Evolutionary conservation across 192 early-diverging fungal genomes (phyloP), one percentile per base, ranked within the genome.

Genomic region (Umbelopsis sp.): DNA sequence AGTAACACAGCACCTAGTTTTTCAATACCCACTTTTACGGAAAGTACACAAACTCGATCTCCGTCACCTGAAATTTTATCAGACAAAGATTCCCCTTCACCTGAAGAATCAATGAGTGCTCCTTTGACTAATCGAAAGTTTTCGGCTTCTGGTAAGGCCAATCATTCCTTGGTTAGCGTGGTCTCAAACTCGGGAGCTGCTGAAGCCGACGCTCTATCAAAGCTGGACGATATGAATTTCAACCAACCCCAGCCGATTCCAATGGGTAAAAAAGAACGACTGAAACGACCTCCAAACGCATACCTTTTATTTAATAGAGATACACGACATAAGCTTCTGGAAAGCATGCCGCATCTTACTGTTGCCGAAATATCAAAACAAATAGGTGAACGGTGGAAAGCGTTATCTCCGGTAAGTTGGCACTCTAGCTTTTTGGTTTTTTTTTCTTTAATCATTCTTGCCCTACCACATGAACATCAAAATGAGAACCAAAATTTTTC

Each of bases 261-360:
- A 56, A 20, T 31, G 1, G 26, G 56, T 20, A 29, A 32, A 20
- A 66, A 65, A 26, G 45, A 83, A 65, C 71, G 82, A 62, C 69
- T 86, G n/a, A 88, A 85, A 72, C 80, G 87, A 22, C 86, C 86
- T 14, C 84, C 85, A 68, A 89, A 88, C 70, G 84, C 84, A 20
- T 89, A 88, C 67, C 49, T 89, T 44, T 80, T 89, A 45, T 89
- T 87, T 52, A 89, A 88, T 65, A 79, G 82, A 43, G 85, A 87
- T 41, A 88, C 86, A 81, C 81, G 86, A 16, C 83, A 78, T 56
- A 84, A 83, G 71, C 71, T 89, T 44, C 65, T 87, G 67, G 76
- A 83, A 25, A 75, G 78, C 62, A 81, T 87, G 41, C 83, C 87
- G n/a, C 83, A 85, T 68, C 71, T 86, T 73, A 82, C 84, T 9